Base-by-base conservation (phyloP, 306 rosid species). In the apple (Malus domestica) region DNA sequence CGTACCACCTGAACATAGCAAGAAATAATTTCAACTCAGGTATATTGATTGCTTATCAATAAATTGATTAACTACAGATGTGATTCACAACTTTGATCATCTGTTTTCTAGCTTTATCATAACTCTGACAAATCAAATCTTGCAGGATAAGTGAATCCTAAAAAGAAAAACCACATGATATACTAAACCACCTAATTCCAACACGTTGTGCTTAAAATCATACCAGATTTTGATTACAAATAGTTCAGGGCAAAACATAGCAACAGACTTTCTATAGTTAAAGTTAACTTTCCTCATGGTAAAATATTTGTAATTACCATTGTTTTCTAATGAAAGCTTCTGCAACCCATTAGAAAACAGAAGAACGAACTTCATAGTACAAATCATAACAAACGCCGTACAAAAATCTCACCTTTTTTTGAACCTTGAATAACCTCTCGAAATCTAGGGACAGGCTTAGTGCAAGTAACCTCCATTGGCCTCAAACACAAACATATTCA, bases 381-480 rank as follows among this genome's bases (percentile, higher is more conserved):
- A 72, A 57, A 38, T 51, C 66, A 72, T 13, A 57, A 38, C n/a
- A 57, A 52, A 22, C 11, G 6, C 13, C 30, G 54, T 12, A 54
- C 42, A 23, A 40, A 40, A 73, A 23, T 75, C 86, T 65, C 57
- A 94, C 97, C 86, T 78, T 90, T 82, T 95, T 95, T 3, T 25
- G 25, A 25, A 25, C 25, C 25, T 25, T 25, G 25, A 25, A 25
- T 97, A 89, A 82, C 85, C 93, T 82, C 90, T 96, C 97, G 86
- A 52, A 80, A 80, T 71, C 83, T 78, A 79, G 91, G 61, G 13
- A 73, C 68, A 16, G 77, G 77, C 58, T 42, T 73, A 29, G 83
- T 90, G 87, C 97, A 71, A 77, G 92, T 90, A 68, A 72, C 97
- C 81, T 95, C 97, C 95, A 89, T 89, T 29, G 98, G 98, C 92